Evolutionary conservation across 2,329 filamentous ascomycete species (phyloP).

Genomic region (Onygenales sp.): DNA sequence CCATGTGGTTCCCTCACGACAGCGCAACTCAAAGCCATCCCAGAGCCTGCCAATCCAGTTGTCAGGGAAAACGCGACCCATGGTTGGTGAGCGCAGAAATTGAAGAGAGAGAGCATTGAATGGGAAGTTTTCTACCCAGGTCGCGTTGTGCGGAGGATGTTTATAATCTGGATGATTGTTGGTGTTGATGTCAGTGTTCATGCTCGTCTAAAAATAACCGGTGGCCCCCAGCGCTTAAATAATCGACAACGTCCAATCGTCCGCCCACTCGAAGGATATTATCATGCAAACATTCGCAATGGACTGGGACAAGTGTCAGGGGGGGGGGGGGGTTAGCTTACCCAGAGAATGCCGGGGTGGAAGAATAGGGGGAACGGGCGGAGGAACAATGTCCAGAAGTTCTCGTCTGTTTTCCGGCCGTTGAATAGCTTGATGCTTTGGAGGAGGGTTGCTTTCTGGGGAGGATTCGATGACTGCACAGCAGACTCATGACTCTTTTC

Average conservation of each 20-base stretch:
- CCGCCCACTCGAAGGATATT: no score
- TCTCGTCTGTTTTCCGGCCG: conserved; percentile 70
- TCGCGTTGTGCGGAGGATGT: neutral
- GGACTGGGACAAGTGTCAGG: no score
- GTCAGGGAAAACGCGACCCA: neutral
- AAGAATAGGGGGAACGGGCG: conserved; percentile 74
- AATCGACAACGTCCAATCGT: no score
- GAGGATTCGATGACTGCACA: no score
- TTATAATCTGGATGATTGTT: neutral
- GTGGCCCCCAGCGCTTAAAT: no score
- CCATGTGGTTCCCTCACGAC: neutral
- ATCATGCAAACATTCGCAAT: no score
- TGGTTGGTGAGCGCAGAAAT: neutral
- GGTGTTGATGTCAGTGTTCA: neutral
- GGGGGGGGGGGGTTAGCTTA: conserved; percentile 13
- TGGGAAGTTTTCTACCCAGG: neutral
- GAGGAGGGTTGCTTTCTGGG: conserved; percentile 43
- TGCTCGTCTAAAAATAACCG: neutral
- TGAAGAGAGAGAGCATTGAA: neutral
- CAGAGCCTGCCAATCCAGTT: neutral
- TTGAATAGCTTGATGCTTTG: conserved; percentile 63
- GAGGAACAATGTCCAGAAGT: conserved; percentile 54
- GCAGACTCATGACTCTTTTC: neutral
- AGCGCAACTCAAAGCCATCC: neutral
- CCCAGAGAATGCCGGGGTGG: conserved; percentile 79